Conservation (phyloP, 306 rosid genomes). For the Pterocarpus santalinus region DNA sequence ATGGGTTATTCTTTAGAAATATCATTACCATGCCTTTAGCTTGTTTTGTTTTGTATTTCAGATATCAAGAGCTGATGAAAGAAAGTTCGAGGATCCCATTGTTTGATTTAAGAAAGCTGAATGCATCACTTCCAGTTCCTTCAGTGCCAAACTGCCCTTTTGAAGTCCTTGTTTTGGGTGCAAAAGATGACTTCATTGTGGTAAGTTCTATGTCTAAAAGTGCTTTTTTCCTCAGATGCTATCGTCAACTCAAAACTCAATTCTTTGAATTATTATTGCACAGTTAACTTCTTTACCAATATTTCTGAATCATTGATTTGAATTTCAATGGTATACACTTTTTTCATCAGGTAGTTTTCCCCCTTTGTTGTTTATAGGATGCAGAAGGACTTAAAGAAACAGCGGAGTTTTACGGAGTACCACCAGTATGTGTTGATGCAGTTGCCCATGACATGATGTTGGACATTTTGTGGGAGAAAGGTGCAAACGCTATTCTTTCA, state of each 20-base stretch:
- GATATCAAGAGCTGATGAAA: conserved; percentile 90
- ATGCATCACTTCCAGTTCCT: conserved; percentile 91
- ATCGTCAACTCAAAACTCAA: background rate
- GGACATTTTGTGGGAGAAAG: conserved; percentile 83
- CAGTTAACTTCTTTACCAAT: background rate
- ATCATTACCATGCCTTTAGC: background rate
- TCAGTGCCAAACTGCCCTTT: conserved; percentile 60
- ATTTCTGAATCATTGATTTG: conserved; percentile 18
- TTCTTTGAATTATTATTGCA: conserved; percentile 17
- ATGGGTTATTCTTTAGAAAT: background rate
- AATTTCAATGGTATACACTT: conserved; percentile 19
- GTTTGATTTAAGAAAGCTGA: conserved; percentile 87
- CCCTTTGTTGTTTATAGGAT: conserved; percentile 57
- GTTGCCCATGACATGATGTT: conserved; percentile 92
- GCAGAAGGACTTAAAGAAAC: conserved; percentile 77
- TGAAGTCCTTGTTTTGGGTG: conserved; percentile 80
- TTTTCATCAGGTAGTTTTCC: background rate
- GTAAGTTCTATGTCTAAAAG: conserved; percentile 50
- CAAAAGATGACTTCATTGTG: conserved; percentile 86
- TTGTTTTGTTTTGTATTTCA: conserved; percentile 47
- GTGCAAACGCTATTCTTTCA: conserved; percentile 69
- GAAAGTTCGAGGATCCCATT: conserved; percentile 95
- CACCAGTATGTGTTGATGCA: conserved; percentile 66
- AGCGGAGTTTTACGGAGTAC: conserved; percentile 69
- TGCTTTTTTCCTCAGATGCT: conserved; percentile 1